Base-by-base conservation (phyloP, 2,329 filamentous ascomycete genomes). In the Penicillium sp. region DNA sequence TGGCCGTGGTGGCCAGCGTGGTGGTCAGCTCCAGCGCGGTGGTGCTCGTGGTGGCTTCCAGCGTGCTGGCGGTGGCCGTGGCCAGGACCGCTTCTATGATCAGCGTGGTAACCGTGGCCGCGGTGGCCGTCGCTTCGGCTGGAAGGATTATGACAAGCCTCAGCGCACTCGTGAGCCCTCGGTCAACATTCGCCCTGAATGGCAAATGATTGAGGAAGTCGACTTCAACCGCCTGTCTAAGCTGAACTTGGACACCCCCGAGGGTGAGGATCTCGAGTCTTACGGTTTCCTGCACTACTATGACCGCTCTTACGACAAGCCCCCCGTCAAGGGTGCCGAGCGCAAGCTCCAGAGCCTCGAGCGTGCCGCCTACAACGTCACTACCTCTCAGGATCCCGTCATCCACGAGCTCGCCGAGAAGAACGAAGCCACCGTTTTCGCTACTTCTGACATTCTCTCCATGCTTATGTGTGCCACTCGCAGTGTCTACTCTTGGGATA, bases 271-370 rank as follows among this genome's bases (percentile, higher is more conserved):
- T 74, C 81, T 99, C 64, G 94, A 97, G 70, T 89, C 87, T 79
- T 98, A 97, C 78, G 95, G 95, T 67, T 99, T 98, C 88, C 85
- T 99, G 58, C 94, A 98, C 87, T 92, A 95, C 86, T 99, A 99
- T 81, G 95, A 99, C 82, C 91, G 94, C 71, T 87, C 88, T 62
- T 97, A 91, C 83, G 95, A 99, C 82, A 97, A 97, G 85, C 87
- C 89, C 69, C 90, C 93, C 26, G 92, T 96, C 75, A 96, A 96
- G 85, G 89, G 89, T 60, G 86, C 90, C 33, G 92, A 97, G 84
- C 89, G 89, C 78, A 95, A 92, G 81, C 87, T 98, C 72, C 89
- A 89, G 65, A 87, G 93, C 59, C 85, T 98, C 69, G 95, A 99
- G 78, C 92, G 95, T 66, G 94, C 95, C 61, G 92, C 93, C 65